phyloP scores from a whole-genome alignment of 257 asterid species.

The Nyctanthes arbortristis region DNA sequence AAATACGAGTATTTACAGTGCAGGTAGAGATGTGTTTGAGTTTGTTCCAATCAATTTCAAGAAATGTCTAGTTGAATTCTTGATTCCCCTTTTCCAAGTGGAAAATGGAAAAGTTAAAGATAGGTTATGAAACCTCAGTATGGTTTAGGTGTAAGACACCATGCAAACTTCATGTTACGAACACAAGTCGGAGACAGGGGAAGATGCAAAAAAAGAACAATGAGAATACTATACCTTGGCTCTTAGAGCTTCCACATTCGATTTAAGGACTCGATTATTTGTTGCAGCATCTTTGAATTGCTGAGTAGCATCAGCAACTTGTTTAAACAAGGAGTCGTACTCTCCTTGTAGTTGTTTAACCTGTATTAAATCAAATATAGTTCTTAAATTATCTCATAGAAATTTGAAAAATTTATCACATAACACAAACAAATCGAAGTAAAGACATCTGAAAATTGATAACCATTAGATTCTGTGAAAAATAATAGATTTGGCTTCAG shows the following conservation, averaged over 20 bases:
- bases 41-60: neutral
- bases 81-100: neutral
- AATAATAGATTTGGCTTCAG: neutral
- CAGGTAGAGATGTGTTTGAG: neutral
- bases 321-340: slow-evolving; percentile 63
- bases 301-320: slow-evolving; percentile 65
- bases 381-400: neutral
- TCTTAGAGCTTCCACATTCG: slow-evolving; percentile 91
- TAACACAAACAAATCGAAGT: neutral
- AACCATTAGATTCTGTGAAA: neutral
- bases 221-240: slow-evolving; percentile 60
- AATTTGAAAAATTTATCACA: neutral
- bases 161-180: neutral
- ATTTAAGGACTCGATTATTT: slow-evolving; percentile 81
- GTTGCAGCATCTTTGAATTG: slow-evolving; percentile 78
- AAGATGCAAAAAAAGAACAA: neutral
- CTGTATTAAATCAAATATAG: slow-evolving; percentile 26
- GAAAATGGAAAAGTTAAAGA: neutral
- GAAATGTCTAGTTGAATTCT: neutral
- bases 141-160: neutral
- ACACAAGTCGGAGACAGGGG: neutral
- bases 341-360: slow-evolving; percentile 72
- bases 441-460: neutral
- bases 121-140: neutral
- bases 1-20: neutral